These are phyloP conservation scores for Pythium pectinolyticum DNA, from an alignment of 352 stramenopile genomes.

Conservation along the genomic window DNA sequence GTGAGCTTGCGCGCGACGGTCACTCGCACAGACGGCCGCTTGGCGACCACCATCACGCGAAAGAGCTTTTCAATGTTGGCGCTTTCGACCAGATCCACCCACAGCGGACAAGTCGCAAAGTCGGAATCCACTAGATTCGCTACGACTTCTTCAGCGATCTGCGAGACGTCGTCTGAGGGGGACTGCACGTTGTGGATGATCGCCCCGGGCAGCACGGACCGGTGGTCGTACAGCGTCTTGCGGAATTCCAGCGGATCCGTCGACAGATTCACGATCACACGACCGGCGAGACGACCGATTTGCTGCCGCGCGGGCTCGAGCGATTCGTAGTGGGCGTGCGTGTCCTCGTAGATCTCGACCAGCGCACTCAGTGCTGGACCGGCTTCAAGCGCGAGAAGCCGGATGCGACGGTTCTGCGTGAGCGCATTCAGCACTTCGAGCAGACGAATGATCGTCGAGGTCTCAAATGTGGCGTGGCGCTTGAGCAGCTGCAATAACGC, in stretches of 20 bases:
- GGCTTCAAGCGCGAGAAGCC: constrained; percentile 67
- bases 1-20: constrained; percentile 72
- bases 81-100: constrained; percentile 69
- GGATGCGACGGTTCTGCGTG: constrained; percentile 61
- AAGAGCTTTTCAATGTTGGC: constrained; percentile 63
- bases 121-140: constrained; percentile 78
- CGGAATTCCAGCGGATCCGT: constrained; percentile 78
- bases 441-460: constrained; percentile 18
- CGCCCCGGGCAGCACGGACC: constrained; percentile 41
- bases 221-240: constrained; percentile 78
- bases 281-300: constrained; percentile 48
- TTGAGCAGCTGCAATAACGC: constrained; percentile 62
- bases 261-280: constrained; percentile 66
- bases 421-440: constrained; percentile 57
- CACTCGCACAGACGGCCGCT: constrained; percentile 58
- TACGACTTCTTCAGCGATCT: constrained; percentile 71
- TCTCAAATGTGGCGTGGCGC: not conserved
- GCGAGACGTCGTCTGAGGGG: constrained; percentile 42
- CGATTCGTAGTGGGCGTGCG: constrained; percentile 38
- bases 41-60: constrained; percentile 53
- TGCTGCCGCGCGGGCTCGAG: constrained; percentile 38
- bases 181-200: constrained; percentile 76
- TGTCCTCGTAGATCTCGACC: constrained; percentile 54
- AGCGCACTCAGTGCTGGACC: constrained; percentile 51
- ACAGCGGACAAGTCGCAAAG: constrained; percentile 81